These are phyloP conservation scores for Triangularia verruculosa DNA, from an alignment of 2,329 filamentous ascomycete genomes.

Conservation along the genomic window DNA sequence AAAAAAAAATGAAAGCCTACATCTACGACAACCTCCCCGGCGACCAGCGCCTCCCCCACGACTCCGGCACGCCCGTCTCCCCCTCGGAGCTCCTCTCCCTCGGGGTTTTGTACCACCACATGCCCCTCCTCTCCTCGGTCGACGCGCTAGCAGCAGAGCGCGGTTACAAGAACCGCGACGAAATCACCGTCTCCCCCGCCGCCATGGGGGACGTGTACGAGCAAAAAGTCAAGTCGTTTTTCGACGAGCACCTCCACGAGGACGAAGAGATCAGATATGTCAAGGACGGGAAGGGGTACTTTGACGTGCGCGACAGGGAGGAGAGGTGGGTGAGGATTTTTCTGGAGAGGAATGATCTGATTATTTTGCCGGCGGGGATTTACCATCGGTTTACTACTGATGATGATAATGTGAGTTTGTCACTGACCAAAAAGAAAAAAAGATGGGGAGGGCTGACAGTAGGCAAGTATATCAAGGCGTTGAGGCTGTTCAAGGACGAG, in stretches of 20 bases:
- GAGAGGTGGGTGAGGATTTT: conserved; percentile 88
- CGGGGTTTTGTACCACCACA: conserved; percentile 76
- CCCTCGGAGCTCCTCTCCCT: conserved; percentile 65
- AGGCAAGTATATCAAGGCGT: conserved; percentile 82
- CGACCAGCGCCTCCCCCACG: conserved; percentile 88
- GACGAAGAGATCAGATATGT: conserved; percentile 99
- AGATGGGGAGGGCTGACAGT: conserved; percentile 9
- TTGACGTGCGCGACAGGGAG: conserved; percentile 79
- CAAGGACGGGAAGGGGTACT: conserved; percentile 81
- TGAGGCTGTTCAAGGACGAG: conserved; percentile 96
- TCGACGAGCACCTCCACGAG: conserved; percentile 93
- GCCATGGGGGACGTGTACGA: conserved; percentile 87
- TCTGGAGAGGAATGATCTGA: conserved; percentile 82
- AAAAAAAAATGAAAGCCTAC: conserved; percentile 57
- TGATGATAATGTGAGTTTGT: conserved; percentile 71
- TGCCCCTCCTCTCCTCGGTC: conserved; percentile 63
- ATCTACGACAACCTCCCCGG: conserved; percentile 59
- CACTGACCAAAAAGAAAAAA: conserved; percentile 8
- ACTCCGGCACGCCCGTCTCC: conserved; percentile 71
- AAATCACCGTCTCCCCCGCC: conserved; percentile 82
- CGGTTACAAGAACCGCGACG: conserved; percentile 90
- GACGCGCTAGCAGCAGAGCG: conserved; percentile 71
- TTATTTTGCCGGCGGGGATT: conserved; percentile 91
- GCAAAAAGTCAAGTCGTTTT: conserved; percentile 90
- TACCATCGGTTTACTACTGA: conserved; percentile 98